Conservation (phyloP, 768 basidiomycete species). For the Gautieria morchelliformis region DNA sequence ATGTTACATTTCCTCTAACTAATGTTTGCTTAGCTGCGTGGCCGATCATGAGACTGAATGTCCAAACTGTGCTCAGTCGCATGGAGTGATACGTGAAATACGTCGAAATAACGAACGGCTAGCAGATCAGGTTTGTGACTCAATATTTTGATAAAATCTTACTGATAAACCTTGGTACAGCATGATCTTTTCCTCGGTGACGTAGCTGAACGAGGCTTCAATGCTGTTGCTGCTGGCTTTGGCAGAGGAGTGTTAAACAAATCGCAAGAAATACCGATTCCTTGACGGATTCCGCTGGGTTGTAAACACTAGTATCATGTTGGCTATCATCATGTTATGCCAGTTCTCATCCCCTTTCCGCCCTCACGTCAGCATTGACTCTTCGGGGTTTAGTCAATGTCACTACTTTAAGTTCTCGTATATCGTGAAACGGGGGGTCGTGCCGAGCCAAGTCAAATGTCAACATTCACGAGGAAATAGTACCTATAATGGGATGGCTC, state of each 20-base stretch:
- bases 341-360: too few relatives aligned
- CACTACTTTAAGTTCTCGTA: too few relatives aligned
- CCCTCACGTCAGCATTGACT: too few relatives aligned
- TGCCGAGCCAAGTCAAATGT: too few relatives aligned
- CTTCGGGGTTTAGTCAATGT: too few relatives aligned
- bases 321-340: too few relatives aligned
- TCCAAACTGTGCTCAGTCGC: slow-evolving; percentile 77
- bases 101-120: slow-evolving; percentile 75
- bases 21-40: slow-evolving; percentile 54
- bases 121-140: slow-evolving; percentile 43
- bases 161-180: background rate
- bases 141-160: background rate
- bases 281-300: too few relatives aligned
- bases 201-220: slow-evolving; percentile 61
- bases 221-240: slow-evolving; percentile 61
- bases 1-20: background rate
- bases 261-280: background rate
- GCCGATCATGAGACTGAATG: slow-evolving; percentile 85
- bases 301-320: too few relatives aligned
- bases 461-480: too few relatives aligned
- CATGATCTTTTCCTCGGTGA: slow-evolving; percentile 74
- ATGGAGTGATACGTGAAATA: slow-evolving; percentile 85
- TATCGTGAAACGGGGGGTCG: too few relatives aligned
- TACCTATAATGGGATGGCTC: too few relatives aligned
- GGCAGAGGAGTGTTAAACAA: slow-evolving; percentile 49